phyloP scores from a whole-genome alignment of 371 early-diverging fungal species.

The Entomophthora muscae region DNA sequence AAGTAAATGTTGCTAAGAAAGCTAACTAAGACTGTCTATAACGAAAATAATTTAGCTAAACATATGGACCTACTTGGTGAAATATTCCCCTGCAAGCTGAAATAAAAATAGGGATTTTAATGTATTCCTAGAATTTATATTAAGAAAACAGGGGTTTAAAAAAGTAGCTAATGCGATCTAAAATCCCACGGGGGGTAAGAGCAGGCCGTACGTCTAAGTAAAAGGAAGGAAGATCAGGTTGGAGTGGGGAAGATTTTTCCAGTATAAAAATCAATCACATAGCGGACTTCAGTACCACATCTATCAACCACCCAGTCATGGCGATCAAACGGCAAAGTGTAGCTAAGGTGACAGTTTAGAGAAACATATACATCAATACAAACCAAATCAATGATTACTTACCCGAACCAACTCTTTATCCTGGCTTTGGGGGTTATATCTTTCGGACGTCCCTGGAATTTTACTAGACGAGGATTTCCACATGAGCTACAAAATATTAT shows the following conservation, averaged over 20 bases:
- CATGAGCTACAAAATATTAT: slow-evolving; percentile 7
- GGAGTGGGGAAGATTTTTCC: slow-evolving; percentile 32
- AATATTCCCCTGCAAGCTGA: too few species aligned
- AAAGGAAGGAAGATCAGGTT: slow-evolving; percentile 47
- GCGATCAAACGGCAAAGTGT: slow-evolving; percentile 46
- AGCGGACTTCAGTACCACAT: slow-evolving; percentile 49
- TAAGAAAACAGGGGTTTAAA: too few species aligned
- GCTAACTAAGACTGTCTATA: too few species aligned
- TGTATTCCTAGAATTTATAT: too few species aligned
- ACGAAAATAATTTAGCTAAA: too few species aligned
- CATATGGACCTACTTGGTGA: too few species aligned
- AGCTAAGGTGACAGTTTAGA: background rate
- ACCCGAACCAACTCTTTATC: slow-evolving; percentile 8
- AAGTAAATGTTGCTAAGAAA: too few species aligned
- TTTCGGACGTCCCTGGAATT: slow-evolving; percentile 10
- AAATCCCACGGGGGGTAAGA: slow-evolving; percentile 33
- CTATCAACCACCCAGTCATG: slow-evolving; percentile 63
- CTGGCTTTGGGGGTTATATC: slow-evolving; percentile 9
- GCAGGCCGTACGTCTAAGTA: slow-evolving; percentile 70
- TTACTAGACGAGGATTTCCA: background rate
- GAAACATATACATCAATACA: background rate
- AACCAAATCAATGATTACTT: background rate
- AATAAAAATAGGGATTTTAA: too few species aligned
- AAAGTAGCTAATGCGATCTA: slow-evolving; percentile 29
- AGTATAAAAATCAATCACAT: slow-evolving; percentile 63